Conservation (phyloP, 2,329 filamentous ascomycete genomes). For the Penicillium olsonii region DNA sequence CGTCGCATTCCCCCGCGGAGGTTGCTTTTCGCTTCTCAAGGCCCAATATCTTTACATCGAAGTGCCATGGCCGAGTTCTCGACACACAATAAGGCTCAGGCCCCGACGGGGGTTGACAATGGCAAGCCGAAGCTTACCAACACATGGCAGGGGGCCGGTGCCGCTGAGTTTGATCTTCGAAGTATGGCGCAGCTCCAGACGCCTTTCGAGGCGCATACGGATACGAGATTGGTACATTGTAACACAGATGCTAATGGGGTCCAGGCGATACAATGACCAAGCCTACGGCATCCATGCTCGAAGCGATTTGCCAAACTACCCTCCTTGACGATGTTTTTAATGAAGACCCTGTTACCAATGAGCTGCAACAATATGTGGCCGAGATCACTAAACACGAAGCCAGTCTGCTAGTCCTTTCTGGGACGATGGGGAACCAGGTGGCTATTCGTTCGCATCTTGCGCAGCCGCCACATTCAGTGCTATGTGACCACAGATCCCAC, state of each 20-base stretch:
- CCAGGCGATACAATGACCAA: conserved; percentile 71
- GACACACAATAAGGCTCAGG: conserved; percentile 13
- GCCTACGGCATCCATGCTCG: conserved; percentile 78
- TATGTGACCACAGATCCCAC: conserved; percentile 78
- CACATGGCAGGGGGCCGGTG: conserved; percentile 48
- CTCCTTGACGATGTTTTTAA: conserved; percentile 81
- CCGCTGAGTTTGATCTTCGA: conserved; percentile 59
- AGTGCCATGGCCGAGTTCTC: conserved; percentile 23
- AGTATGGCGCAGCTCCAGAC: conserved; percentile 40
- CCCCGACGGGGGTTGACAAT: conserved; percentile 1
- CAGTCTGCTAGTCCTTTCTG: conserved; percentile 79
- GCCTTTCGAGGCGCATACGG: not conserved
- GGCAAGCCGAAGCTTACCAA: conserved; percentile 20
- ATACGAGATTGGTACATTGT: not conserved
- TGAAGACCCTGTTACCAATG: conserved; percentile 76
- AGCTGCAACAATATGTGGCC: conserved; percentile 74
- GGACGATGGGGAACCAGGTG: conserved; percentile 93
- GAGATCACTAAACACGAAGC: conserved; percentile 72
- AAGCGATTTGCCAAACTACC: conserved; percentile 71
- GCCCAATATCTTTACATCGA: conserved; percentile 8
- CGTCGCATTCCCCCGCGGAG: conserved; percentile 11
- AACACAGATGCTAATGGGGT: not conserved
- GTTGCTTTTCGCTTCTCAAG: conserved; percentile 3
- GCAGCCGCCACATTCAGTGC: conserved; percentile 76
- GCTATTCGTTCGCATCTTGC: conserved; percentile 74